phyloP scores from a whole-genome alignment of 2,329 filamentous ascomycete species.

The Pyricularia sp. region DNA sequence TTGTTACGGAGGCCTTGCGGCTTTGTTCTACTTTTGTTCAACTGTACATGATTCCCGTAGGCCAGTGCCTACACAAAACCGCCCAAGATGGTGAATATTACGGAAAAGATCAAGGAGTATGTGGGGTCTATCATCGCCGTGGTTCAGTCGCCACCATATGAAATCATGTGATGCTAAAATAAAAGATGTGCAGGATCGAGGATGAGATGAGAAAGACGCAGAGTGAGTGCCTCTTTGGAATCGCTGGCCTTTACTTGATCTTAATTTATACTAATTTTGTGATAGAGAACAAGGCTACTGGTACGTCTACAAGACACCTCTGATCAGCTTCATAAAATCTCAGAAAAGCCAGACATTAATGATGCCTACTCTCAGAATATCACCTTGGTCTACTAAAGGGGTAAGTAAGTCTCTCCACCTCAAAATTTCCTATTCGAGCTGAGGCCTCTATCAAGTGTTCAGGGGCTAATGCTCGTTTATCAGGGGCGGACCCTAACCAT shows the following conservation, averaged over 20 bases:
- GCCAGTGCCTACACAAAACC: background rate
- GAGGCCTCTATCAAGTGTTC: background rate
- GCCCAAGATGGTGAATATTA: slow-evolving; percentile 91
- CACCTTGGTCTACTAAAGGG: slow-evolving; percentile 96
- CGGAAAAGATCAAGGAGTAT: slow-evolving; percentile 99
- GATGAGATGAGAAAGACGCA: slow-evolving; percentile 99
- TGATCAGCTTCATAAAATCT: background rate
- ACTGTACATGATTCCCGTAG: background rate
- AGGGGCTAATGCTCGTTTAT: background rate
- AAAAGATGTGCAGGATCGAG: slow-evolving; percentile 68
- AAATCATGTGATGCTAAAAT: background rate
- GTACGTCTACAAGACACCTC: slow-evolving; percentile 43
- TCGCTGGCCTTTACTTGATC: background rate
- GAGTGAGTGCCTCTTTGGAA: slow-evolving; percentile 49
- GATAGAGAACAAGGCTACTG: slow-evolving; percentile 95
- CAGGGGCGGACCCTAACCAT: background rate
- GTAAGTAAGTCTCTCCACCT: slow-evolving; percentile 36
- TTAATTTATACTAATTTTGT: background rate
- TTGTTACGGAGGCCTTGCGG: background rate
- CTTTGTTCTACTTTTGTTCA: background rate
- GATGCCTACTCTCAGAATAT: slow-evolving; percentile 58
- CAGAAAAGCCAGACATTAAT: background rate
- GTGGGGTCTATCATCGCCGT: slow-evolving; percentile 18
- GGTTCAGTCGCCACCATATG: background rate
- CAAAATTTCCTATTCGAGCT: background rate